Evolutionary conservation across 169 alveolate species (phyloP).

Genomic region (Ichthyophthirius multifiliis): DNA sequence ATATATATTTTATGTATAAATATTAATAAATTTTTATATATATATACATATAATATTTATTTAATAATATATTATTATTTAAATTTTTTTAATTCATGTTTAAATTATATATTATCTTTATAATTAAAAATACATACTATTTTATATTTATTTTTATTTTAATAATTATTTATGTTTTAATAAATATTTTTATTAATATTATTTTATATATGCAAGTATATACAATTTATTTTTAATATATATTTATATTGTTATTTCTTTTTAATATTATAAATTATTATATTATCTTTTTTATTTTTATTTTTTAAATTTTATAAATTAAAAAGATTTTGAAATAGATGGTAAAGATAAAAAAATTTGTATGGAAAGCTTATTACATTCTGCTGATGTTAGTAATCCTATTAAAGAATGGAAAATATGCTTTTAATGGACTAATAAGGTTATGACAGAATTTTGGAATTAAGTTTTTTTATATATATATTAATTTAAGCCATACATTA

Average conservation of each 20-base stretch:
- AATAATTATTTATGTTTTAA: too few relatives aligned
- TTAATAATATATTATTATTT: too few relatives aligned
- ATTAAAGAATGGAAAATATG: conserved; percentile 19
- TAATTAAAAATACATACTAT: too few relatives aligned
- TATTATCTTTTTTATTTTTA: too few relatives aligned
- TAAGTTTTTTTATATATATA: not conserved
- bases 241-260: not conserved
- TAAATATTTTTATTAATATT: too few relatives aligned
- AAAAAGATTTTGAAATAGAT: conserved; percentile 35
- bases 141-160: too few relatives aligned
- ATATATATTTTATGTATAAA: too few relatives aligned
- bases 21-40: too few relatives aligned
- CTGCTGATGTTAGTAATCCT: conserved; percentile 41
- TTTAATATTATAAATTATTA: not conserved
- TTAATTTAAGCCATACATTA: too few relatives aligned
- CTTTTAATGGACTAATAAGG: conserved; percentile 27
- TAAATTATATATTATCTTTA: too few relatives aligned
- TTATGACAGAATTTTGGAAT: conserved; percentile 32
- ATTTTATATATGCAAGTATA: not conserved
- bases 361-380: conserved; percentile 34
- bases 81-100: too few relatives aligned
- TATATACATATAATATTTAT: too few relatives aligned
- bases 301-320: not conserved
- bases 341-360: conserved; percentile 31
- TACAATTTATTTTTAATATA: not conserved